These are phyloP conservation scores for Citropsis articulata DNA, from an alignment of 345 rosid genomes.

Conservation along the genomic window DNA sequence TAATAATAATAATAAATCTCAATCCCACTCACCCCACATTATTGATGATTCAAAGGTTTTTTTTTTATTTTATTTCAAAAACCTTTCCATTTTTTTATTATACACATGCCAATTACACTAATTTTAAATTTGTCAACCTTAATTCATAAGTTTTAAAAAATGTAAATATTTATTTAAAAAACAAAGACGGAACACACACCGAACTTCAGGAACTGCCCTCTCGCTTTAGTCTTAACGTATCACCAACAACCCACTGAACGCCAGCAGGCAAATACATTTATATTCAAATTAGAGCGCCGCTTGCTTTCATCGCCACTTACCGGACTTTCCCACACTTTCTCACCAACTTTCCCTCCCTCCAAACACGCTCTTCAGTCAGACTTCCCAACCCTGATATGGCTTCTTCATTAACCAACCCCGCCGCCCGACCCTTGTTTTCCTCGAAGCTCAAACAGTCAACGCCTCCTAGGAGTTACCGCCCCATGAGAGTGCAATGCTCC, in stretches of 20 bases:
- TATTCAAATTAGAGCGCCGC: neutral
- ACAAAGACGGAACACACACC: neutral
- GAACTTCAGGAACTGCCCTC: neutral
- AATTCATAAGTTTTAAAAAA: no score
- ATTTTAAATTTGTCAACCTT: no score
- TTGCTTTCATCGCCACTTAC: slow-evolving; percentile 31
- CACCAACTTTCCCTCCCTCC: slow-evolving; percentile 12
- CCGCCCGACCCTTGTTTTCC: slow-evolving; percentile 27
- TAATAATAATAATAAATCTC: no score
- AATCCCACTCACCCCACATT: no score
- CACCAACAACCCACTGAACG: slow-evolving; percentile 9
- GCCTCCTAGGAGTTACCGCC: slow-evolving; percentile 33
- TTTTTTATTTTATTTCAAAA: no score
- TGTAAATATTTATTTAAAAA: neutral
- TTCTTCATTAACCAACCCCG: slow-evolving; percentile 45
- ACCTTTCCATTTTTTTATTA: no score
- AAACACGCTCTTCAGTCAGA: neutral
- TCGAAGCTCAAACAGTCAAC: slow-evolving; percentile 25
- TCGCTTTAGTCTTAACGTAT: neutral
- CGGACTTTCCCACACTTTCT: slow-evolving; percentile 28
- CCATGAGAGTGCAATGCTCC: slow-evolving; percentile 50
- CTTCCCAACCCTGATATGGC: slow-evolving; percentile 46
- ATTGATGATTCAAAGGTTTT: no score
- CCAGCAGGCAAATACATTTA: neutral
- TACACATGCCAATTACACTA: no score